Conservation (phyloP, 352 stramenopile genomes). For the Phytophthora pisi region DNA sequence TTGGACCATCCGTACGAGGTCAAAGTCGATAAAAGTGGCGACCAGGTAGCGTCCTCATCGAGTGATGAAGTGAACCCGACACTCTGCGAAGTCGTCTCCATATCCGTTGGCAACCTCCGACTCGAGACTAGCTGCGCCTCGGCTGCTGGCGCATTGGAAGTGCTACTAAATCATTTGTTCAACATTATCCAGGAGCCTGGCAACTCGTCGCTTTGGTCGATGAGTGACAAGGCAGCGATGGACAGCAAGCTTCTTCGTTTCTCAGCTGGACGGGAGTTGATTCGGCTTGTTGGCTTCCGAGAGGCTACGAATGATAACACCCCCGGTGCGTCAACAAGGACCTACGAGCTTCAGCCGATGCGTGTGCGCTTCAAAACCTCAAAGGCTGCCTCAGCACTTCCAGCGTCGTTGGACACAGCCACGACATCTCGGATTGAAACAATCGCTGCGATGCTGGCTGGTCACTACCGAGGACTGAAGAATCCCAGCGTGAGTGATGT, state of each 20-base stretch:
- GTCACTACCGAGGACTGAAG: slow-evolving; percentile 53
- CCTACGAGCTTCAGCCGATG: slow-evolving; percentile 42
- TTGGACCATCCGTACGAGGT: slow-evolving; percentile 63
- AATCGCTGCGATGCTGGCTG: slow-evolving; percentile 44
- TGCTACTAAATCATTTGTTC: slow-evolving; percentile 33
- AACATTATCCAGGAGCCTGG: slow-evolving; percentile 51
- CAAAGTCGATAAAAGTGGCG: slow-evolving; percentile 3
- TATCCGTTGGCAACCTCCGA: slow-evolving; percentile 46
- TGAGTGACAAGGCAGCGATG: slow-evolving; percentile 32
- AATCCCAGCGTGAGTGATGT: slow-evolving; percentile 56
- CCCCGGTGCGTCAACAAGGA: not conserved
- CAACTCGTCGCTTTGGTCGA: slow-evolving; percentile 40
- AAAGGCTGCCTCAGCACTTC: slow-evolving; percentile 7
- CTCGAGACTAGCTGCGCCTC: slow-evolving; percentile 30
- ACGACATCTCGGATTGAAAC: slow-evolving; percentile 45
- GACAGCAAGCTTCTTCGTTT: slow-evolving; percentile 34
- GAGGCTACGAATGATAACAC: not conserved
- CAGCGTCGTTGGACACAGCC: slow-evolving; percentile 28
- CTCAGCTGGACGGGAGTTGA: slow-evolving; percentile 34
- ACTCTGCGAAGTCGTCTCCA: slow-evolving; percentile 52
- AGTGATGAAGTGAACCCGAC: slow-evolving; percentile 15
- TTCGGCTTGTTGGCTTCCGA: slow-evolving; percentile 49
- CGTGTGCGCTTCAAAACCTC: slow-evolving; percentile 54
- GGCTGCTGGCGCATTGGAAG: slow-evolving; percentile 31
- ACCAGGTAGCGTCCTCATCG: not conserved